Evolutionary conservation across 2,329 filamentous ascomycete species (phyloP).

Genomic region (Penicillium sp.): DNA sequence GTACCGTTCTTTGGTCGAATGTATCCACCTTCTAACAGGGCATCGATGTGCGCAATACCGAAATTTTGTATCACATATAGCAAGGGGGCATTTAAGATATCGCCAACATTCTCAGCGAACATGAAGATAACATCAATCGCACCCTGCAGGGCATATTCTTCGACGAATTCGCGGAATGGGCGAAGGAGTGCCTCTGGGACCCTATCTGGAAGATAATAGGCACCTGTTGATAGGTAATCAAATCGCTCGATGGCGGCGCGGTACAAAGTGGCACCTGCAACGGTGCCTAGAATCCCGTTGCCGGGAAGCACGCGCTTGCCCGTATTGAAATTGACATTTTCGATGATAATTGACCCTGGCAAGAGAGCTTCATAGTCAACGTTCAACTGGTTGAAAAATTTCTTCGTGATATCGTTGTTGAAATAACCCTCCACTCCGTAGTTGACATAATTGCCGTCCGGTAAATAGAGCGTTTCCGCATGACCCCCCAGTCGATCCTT

Average conservation of each 20-base stretch:
- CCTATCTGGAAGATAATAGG: slow-evolving; percentile 29
- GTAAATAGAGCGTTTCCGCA: slow-evolving; percentile 28
- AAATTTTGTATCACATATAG: slow-evolving; percentile 31
- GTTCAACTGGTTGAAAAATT: slow-evolving; percentile 31
- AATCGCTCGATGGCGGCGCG: slow-evolving; percentile 23
- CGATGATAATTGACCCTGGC: not conserved
- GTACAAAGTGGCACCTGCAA: slow-evolving; percentile 14
- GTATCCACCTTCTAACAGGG: slow-evolving; percentile 17
- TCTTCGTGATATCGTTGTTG: slow-evolving; percentile 20
- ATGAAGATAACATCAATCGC: slow-evolving; percentile 22
- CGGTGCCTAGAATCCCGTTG: slow-evolving; percentile 11
- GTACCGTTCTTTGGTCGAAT: slow-evolving; percentile 24
- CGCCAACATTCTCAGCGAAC: slow-evolving; percentile 23
- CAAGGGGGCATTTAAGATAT: slow-evolving; percentile 25
- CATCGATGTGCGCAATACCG: slow-evolving; percentile 33
- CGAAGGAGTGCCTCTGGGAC: slow-evolving; percentile 35
- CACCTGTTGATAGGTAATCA: slow-evolving; percentile 28
- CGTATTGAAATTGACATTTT: slow-evolving; percentile 26
- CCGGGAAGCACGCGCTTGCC: slow-evolving; percentile 21
- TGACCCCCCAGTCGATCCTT: slow-evolving; percentile 31
- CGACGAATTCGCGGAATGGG: slow-evolving; percentile 34
- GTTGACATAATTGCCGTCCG: slow-evolving; percentile 25
- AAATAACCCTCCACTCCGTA: slow-evolving; percentile 34
- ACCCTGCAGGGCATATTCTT: slow-evolving; percentile 28
- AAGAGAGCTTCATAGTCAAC: slow-evolving; percentile 18